Percentiles rank a stretch among this genome's conserved stretches.
phyloP scores from a whole-genome alignment of 2,329 filamentous ascomycete species.

The Exophiala spinifera region DNA sequence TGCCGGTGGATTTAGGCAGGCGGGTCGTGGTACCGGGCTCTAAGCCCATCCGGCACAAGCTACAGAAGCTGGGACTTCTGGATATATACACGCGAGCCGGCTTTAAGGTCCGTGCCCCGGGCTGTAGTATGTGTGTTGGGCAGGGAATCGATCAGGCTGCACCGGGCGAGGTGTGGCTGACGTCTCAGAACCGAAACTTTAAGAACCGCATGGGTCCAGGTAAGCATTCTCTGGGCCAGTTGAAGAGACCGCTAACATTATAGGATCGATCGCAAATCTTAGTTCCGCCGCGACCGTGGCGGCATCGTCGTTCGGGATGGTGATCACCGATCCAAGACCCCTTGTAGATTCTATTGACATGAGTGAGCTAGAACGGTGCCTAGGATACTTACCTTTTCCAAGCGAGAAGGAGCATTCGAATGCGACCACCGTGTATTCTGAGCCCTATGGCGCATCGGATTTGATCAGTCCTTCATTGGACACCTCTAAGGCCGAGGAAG shows the following conservation, averaged over 20 bases:
- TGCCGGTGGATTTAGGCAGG: constrained; percentile 34
- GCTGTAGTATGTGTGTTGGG: constrained; percentile 47
- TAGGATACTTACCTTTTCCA: background rate
- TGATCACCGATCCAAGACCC: constrained; percentile 38
- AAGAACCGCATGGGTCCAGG: constrained; percentile 46
- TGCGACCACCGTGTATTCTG: background rate
- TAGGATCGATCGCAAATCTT: constrained; percentile 46
- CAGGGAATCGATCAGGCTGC: constrained; percentile 42
- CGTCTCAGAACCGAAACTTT: constrained; percentile 48
- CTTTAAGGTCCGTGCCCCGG: constrained; percentile 41
- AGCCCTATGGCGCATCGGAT: background rate
- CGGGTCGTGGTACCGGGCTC: constrained; percentile 43
- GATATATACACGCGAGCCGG: constrained; percentile 41
- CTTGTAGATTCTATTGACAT: constrained; percentile 33
- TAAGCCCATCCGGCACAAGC: constrained; percentile 37
- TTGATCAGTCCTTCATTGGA: background rate
- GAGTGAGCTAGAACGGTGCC: constrained; percentile 13
- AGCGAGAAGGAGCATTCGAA: background rate
- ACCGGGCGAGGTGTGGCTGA: constrained; percentile 44
- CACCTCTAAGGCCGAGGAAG: background rate
- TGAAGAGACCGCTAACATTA: no score
- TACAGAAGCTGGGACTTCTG: constrained; percentile 37
- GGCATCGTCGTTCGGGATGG: constrained; percentile 47
- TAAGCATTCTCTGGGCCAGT: no score
- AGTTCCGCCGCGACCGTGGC: constrained; percentile 47